phyloP scores from a whole-genome alignment of 345 rosid genomes.

The Combretum micranthum region DNA sequence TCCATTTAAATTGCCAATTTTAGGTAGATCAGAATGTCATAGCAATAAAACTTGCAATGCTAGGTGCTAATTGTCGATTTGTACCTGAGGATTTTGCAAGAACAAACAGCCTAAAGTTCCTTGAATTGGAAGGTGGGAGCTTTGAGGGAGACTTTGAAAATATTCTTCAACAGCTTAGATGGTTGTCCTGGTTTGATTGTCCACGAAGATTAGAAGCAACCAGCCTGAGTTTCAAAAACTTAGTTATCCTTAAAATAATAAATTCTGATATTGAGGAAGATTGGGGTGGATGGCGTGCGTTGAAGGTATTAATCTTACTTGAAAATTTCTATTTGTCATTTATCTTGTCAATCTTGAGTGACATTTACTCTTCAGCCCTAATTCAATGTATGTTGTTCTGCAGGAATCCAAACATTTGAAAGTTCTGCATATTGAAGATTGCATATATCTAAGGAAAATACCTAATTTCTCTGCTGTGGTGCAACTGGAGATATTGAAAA shows the following conservation, averaged over 20 bases:
- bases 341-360: background rate
- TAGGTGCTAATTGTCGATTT: background rate
- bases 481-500: background rate
- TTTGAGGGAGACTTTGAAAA: no score
- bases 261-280: no score
- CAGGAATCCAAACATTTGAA: background rate
- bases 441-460: background rate
- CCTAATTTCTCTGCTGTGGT: background rate
- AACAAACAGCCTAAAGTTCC: background rate
- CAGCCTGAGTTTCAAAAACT: background rate
- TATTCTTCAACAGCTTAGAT: no score
- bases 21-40: background rate
- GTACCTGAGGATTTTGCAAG: background rate
- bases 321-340: background rate
- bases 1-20: background rate
- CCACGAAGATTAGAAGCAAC: background rate
- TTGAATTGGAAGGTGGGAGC: background rate
- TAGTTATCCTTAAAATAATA: background rate
- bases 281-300: constrained; percentile 1
- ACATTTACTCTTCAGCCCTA: no score
- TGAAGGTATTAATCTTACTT: background rate
- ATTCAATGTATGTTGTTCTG: background rate
- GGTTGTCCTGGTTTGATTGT: background rate
- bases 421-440: background rate
- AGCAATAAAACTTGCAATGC: background rate